Percentiles rank a stretch among this genome's conserved stretches.
Conservation (phyloP, 306 rosid genomes). For the Biancaea sappan region DNA sequence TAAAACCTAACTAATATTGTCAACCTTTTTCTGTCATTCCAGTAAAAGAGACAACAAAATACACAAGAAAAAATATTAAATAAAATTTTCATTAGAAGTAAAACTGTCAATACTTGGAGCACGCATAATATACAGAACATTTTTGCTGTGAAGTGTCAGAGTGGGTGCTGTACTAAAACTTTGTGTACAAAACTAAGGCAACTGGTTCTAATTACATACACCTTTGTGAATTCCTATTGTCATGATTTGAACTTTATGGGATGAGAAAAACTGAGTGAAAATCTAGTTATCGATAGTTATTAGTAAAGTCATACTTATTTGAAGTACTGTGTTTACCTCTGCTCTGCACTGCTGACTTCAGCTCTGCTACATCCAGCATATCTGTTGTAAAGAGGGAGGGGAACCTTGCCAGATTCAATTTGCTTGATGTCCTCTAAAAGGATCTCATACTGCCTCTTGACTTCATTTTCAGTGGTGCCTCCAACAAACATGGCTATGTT, state of each 20-base stretch:
- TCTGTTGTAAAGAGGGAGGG: constrained; percentile 44
- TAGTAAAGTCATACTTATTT: background rate
- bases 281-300: background rate
- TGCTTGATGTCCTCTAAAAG: constrained; percentile 46
- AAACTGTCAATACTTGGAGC: background rate
- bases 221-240: background rate
- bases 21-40: background rate
- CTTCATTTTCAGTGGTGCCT: constrained; percentile 51
- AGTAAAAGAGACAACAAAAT: background rate
- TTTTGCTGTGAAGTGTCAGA: background rate
- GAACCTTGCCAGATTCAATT: constrained; percentile 57
- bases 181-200: background rate
- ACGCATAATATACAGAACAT: background rate
- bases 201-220: background rate
- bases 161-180: background rate
- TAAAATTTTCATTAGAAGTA: background rate
- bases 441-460: constrained; percentile 54
- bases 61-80: background rate
- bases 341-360: constrained; percentile 28
- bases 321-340: constrained; percentile 35
- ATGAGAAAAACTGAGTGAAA: background rate
- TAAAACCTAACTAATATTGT: background rate
- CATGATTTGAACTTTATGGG: background rate
- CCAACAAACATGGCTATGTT: constrained; percentile 53
- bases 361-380: constrained; percentile 15